Evolutionary conservation across 495 filamentous ascomycete genomes (phyloP).

Genomic region (Penicillium goetzii): DNA sequence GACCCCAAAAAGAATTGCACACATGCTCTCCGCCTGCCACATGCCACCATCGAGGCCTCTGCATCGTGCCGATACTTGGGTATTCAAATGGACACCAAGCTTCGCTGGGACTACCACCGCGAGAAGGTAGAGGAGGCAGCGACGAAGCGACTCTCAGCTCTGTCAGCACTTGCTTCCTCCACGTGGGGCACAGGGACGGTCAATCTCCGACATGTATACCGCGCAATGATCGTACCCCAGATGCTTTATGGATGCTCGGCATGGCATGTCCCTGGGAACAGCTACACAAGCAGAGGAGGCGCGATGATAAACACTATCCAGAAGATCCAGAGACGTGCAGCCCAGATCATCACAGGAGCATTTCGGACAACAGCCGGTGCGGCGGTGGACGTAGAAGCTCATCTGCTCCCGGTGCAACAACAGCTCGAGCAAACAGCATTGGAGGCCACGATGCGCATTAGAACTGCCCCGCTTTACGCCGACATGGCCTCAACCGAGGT

Average conservation of each 20-base stretch:
- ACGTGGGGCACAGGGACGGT: neutral
- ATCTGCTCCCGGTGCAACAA: conserved; percentile 17
- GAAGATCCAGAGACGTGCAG: conserved; percentile 16
- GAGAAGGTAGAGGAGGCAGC: no score
- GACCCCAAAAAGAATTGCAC: no score
- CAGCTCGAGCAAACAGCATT: conserved; percentile 17
- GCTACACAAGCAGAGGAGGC: conserved; percentile 10
- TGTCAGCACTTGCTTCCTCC: no score
- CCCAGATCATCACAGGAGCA: conserved; percentile 16
- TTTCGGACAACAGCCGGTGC: conserved; percentile 20
- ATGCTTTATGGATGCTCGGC: conserved; percentile 10
- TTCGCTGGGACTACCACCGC: no score
- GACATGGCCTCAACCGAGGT: conserved; percentile 15
- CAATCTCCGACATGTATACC: conserved; percentile 5
- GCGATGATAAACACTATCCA: conserved; percentile 10
- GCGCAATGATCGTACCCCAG: conserved; percentile 6
- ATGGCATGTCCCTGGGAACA: conserved; percentile 12
- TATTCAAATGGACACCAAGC: no score
- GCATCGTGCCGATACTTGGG: no score
- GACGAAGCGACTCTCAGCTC: no score
- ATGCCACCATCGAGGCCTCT: no score
- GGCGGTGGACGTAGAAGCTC: conserved; percentile 14
- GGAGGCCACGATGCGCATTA: conserved; percentile 17
- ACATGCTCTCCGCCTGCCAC: no score
- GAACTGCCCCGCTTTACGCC: conserved; percentile 4